These are phyloP conservation scores for Umbelopsis vinacea DNA, from an alignment of 192 early-diverging fungal species.

Conservation along the genomic window DNA sequence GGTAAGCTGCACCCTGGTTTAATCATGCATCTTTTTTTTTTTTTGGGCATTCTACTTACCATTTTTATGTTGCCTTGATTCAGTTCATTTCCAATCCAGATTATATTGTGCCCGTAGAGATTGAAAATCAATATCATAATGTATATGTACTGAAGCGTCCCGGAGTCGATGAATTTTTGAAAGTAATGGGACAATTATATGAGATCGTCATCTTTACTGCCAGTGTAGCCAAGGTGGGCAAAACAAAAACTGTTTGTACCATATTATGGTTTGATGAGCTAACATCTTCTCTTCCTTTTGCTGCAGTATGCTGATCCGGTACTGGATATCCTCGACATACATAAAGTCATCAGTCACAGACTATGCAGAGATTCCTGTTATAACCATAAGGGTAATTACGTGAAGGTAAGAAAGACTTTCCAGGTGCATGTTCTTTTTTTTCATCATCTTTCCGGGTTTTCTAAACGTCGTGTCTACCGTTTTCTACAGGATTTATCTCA, in stretches of 20 bases:
- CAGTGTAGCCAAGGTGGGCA: conserved; percentile 78
- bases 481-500: conserved; percentile 76
- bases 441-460: background rate
- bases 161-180: conserved; percentile 93
- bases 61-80: conserved; percentile 36
- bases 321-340: conserved; percentile 88
- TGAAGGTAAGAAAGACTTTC: conserved; percentile 68
- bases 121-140: conserved; percentile 88
- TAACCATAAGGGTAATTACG: conserved; percentile 95
- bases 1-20: conserved; percentile 37
- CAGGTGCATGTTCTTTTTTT: background rate
- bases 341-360: conserved; percentile 85
- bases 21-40: background rate
- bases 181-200: conserved; percentile 82
- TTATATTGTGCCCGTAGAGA: conserved; percentile 91
- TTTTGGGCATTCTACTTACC: background rate
- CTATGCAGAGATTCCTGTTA: conserved; percentile 96
- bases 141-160: conserved; percentile 97
- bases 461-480: background rate
- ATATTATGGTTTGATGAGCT: background rate
- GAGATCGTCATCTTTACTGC: conserved; percentile 97
- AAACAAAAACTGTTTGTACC: background rate
- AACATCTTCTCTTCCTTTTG: background rate
- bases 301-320: conserved; percentile 97
- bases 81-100: conserved; percentile 73